Base-by-base conservation (phyloP, 331 rosid genomes). In the Malus hybrid region DNA sequence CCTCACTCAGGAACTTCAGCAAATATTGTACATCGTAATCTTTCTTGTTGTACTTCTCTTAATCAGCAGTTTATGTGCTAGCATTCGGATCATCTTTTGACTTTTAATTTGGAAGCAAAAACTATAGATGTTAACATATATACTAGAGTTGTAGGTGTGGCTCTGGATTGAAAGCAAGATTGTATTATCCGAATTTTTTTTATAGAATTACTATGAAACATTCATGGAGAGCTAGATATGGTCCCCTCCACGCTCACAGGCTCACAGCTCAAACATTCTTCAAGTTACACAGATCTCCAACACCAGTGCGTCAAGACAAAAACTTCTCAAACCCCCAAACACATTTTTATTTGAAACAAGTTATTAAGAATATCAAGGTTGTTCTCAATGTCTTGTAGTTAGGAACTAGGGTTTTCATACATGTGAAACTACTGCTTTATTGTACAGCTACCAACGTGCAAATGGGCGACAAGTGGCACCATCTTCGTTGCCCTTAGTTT, bases 381-480 rank as follows among this genome's bases (percentile, higher is more conserved):
- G 71, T 77, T 71, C 78, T 75, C 74, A 66, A 79, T 52, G 79
- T 74, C 63, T 69, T 80, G 80, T 77, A 57, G 72, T 18, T 77
- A 75, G 78, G 71, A 64, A 65, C 12, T 70, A 68, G 77, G 75
- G 73, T 69, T 74, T 74, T 46, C n/a, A 44, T 69, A 36, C 6
- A 16, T 52, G 15, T 12, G 29, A 48, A 18, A 24, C 5, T 24
- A 16, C 71, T 34, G 61, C 78, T 77, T 66, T 80, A 71, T 62
- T 29, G 34, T 34, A 68, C 80, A 71, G 33, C 67, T 50, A 39
- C 39, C 80, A 63, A 50, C 30, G 14, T 14, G 71, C 80, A 80
- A 80, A 72, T 80, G 78, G 83, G 69, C 85, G 83, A 78, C 82
- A 69, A 53, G 85, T 78, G 86, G 86, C 86, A 79, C 61, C 79